A percentile compares a stretch with the other conserved stretches of the same genome.
These are phyloP conservation scores for Colletotrichum sp. DNA, from an alignment of 2,329 filamentous ascomycete genomes.

Conservation along the genomic window DNA sequence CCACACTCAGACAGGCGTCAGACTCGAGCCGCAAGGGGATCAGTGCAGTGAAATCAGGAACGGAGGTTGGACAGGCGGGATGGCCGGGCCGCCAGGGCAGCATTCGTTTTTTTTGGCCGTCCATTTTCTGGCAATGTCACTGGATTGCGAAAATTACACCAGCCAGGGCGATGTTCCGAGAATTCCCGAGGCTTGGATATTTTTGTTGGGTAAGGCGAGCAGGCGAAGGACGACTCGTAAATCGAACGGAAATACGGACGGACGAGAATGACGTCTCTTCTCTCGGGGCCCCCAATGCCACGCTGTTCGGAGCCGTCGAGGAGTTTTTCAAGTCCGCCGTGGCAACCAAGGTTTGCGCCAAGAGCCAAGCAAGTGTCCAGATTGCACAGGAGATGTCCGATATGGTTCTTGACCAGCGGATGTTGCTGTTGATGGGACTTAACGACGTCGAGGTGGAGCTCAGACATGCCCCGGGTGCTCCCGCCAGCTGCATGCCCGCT, in stretches of 20 bases:
- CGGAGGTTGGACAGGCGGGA: constrained; percentile 8
- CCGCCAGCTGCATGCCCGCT: background rate
- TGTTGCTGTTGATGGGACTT: background rate
- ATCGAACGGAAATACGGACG: constrained; percentile 18
- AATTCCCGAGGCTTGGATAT: background rate
- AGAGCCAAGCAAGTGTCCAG: background rate
- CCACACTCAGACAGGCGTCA: background rate
- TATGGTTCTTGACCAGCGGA: background rate
- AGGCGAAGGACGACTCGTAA: background rate
- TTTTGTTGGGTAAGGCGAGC: constrained; percentile 7
- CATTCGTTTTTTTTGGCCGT: background rate
- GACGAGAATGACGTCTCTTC: background rate
- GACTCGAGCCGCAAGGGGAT: constrained; percentile 10
- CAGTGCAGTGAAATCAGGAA: constrained; percentile 13
- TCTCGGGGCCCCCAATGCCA: background rate
- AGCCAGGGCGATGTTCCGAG: background rate
- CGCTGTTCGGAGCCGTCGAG: background rate
- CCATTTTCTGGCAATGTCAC: background rate
- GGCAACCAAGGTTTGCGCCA: background rate
- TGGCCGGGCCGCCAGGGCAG: constrained; percentile 5
- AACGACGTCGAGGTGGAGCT: background rate
- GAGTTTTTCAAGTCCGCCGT: background rate
- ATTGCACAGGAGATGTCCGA: background rate
- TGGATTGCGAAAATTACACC: background rate
- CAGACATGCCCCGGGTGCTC: background rate